These are phyloP conservation scores for Starmera stellimalicola DNA, from an alignment of 1,139 yeast species.

Conservation along the genomic window DNA sequence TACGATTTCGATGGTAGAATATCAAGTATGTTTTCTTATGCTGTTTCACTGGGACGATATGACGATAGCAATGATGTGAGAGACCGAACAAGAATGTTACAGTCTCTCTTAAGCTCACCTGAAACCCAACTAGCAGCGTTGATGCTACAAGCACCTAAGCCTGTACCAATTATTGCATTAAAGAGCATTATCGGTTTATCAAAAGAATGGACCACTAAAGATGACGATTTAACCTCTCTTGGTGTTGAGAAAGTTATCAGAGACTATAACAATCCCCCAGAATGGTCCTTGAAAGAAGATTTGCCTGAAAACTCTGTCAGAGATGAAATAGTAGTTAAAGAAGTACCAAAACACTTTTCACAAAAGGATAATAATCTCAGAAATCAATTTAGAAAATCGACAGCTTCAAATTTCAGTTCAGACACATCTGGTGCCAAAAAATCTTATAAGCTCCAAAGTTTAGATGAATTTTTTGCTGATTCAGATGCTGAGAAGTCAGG, in stretches of 20 bases:
- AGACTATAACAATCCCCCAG: slow-evolving; percentile 12
- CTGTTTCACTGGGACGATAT: slow-evolving; percentile 57
- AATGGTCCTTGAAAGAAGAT: slow-evolving; percentile 9
- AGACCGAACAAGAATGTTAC: slow-evolving; percentile 74
- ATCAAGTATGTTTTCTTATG: slow-evolving; percentile 51
- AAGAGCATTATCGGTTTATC: slow-evolving; percentile 23
- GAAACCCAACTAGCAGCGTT: slow-evolving; percentile 59
- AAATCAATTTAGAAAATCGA: slow-evolving; percentile 2
- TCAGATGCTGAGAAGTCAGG: slow-evolving; percentile 16
- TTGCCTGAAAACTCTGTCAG: slow-evolving; percentile 12
- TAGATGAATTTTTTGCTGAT: slow-evolving; percentile 80
- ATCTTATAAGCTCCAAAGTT: slow-evolving; percentile 52
- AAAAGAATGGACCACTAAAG: slow-evolving; percentile 27
- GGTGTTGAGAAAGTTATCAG: slow-evolving; percentile 28
- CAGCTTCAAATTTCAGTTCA: slow-evolving; percentile 2
- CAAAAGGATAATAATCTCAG: slow-evolving; percentile 1
- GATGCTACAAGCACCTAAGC: slow-evolving; percentile 77
- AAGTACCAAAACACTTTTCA: slow-evolving; percentile 9
- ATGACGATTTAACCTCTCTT: slow-evolving; percentile 26
- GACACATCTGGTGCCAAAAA: slow-evolving; percentile 23
- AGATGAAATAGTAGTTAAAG: slow-evolving; percentile 12
- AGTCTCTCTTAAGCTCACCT: slow-evolving; percentile 32
- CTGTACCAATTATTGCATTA: slow-evolving; percentile 34
- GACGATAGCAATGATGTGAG: slow-evolving; percentile 74
- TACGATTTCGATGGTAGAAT: slow-evolving; percentile 31